These are phyloP conservation scores for Lactifluus rugatus DNA, from an alignment of 768 basidiomycete genomes.

Conservation along the genomic window DNA sequence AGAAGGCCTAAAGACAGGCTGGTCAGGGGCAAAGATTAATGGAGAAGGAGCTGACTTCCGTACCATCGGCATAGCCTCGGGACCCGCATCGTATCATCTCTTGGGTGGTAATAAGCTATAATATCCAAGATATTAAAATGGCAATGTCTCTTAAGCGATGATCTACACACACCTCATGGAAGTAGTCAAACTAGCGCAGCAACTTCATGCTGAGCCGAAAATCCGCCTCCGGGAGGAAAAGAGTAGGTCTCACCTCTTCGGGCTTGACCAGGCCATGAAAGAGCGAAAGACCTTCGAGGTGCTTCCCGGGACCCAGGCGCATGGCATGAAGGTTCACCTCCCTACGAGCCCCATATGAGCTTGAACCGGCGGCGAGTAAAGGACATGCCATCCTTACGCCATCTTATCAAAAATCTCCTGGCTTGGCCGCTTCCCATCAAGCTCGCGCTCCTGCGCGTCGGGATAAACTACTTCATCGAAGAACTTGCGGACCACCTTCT, in stretches of 20 bases:
- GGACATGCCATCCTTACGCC: constrained; percentile 40
- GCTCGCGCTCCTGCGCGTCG: constrained; percentile 53
- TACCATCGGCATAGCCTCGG: constrained; percentile 71
- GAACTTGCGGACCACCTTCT: constrained; percentile 52
- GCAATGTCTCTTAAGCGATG: not conserved
- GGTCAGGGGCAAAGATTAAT: constrained; percentile 29
- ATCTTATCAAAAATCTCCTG: constrained; percentile 73
- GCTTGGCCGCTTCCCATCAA: constrained; percentile 80
- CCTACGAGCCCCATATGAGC: constrained; percentile 26
- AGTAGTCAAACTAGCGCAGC: constrained; percentile 62
- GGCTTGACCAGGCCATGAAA: constrained; percentile 69
- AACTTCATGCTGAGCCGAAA: not conserved
- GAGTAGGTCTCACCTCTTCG: constrained; percentile 38
- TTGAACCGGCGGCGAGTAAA: constrained; percentile 9
- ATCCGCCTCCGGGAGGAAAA: not conserved
- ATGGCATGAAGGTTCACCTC: constrained; percentile 76
- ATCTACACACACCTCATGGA: constrained; percentile 52
- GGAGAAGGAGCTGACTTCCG: too few relatives aligned
- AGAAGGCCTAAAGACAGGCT: constrained; percentile 33
- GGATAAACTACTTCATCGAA: constrained; percentile 54
- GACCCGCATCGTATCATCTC: constrained; percentile 43
- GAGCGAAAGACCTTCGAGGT: constrained; percentile 67
- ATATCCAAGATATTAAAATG: not conserved
- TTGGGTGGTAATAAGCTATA: constrained; percentile 26
- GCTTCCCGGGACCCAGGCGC: constrained; percentile 90